Percentiles rank a stretch among this genome's conserved stretches.
phyloP scores from a whole-genome alignment of 2,329 filamentous ascomycete genomes.

The Corinectria fuckeliana region DNA sequence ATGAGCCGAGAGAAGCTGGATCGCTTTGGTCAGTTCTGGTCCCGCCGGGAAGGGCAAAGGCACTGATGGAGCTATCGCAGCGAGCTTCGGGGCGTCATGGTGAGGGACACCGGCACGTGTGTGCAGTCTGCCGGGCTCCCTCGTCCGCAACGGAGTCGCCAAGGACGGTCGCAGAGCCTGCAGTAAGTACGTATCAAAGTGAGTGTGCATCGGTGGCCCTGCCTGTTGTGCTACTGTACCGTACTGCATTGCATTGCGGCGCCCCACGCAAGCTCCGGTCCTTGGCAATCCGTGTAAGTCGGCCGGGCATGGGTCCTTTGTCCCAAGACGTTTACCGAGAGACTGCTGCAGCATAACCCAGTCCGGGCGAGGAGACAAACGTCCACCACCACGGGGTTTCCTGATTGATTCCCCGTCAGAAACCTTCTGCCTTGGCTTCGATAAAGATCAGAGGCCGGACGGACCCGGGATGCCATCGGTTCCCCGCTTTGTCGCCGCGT shows the following conservation, averaged over 20 bases:
- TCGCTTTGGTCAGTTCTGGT: conserved; percentile 30
- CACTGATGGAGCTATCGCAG: conserved; percentile 17
- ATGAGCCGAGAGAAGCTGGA: conserved; percentile 25
- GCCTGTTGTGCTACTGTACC: too few species aligned
- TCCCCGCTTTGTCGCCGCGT: conserved; percentile 24
- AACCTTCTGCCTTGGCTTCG: conserved; percentile 9
- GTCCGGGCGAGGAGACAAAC: neutral
- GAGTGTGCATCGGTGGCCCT: conserved; percentile 10
- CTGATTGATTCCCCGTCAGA: conserved; percentile 22
- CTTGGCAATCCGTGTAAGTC: conserved; percentile 29
- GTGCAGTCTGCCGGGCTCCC: conserved; percentile 18
- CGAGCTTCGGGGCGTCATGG: conserved; percentile 30
- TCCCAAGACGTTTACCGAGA: conserved; percentile 36
- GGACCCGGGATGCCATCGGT: conserved; percentile 14
- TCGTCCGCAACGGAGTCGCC: conserved; percentile 22
- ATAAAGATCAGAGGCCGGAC: conserved; percentile 24
- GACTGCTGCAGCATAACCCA: conserved; percentile 11
- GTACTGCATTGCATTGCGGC: conserved; percentile 1
- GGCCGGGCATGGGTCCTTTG: conserved; percentile 13
- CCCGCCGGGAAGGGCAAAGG: conserved; percentile 26
- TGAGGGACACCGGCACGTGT: conserved; percentile 33
- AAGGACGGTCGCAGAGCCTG: conserved; percentile 13
- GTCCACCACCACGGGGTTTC: conserved; percentile 16
- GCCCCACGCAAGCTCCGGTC: conserved; percentile 20
- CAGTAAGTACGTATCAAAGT: too few species aligned